A percentile compares a stretch with the other conserved stretches of the same genome.
Evolutionary conservation across 164 flowering plant species (phyloP).

Genomic region (Nelumbo lutea): DNA sequence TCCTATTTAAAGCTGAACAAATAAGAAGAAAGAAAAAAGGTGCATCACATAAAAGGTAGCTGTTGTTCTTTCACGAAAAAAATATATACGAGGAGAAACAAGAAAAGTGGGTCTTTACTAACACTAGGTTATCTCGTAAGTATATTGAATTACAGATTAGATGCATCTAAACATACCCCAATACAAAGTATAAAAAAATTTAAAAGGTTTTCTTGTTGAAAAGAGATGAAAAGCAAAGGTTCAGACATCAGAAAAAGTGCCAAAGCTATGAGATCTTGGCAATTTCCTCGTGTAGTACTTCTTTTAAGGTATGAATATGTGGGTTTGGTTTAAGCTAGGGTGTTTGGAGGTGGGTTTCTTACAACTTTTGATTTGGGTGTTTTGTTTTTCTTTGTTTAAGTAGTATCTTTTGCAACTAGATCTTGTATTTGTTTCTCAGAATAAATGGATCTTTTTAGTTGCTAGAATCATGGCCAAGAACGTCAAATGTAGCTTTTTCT

Average conservation of each 20-base stretch:
- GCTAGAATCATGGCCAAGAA: slow-evolving; percentile 14
- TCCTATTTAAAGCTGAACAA: too few relatives aligned
- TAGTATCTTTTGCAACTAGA: slow-evolving; percentile 5
- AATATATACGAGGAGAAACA: too few relatives aligned
- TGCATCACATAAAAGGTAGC: slow-evolving; percentile 10
- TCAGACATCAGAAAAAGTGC: neutral
- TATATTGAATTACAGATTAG: too few relatives aligned
- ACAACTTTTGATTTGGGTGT: slow-evolving; percentile 14
- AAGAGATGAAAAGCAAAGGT: neutral
- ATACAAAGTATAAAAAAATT: too few relatives aligned
- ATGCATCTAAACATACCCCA: too few relatives aligned
- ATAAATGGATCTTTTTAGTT: slow-evolving; percentile 6
- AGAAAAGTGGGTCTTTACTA: too few relatives aligned
- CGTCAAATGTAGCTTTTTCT: slow-evolving; percentile 16
- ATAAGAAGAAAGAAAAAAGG: too few relatives aligned
- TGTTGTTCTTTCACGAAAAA: slow-evolving; percentile 5
- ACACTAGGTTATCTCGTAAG: too few relatives aligned
- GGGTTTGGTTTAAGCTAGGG: neutral
- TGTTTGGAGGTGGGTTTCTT: slow-evolving; percentile 9
- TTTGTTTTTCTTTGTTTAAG: neutral
- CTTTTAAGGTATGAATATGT: too few relatives aligned
- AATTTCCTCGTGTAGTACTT: too few relatives aligned
- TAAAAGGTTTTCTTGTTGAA: too few relatives aligned
- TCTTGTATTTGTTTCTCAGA: slow-evolving; percentile 12
- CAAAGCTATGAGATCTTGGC: too few relatives aligned